Evolutionary conservation across 495 filamentous ascomycete genomes (phyloP).

Genomic region (Astrothelium subdiscretum): DNA sequence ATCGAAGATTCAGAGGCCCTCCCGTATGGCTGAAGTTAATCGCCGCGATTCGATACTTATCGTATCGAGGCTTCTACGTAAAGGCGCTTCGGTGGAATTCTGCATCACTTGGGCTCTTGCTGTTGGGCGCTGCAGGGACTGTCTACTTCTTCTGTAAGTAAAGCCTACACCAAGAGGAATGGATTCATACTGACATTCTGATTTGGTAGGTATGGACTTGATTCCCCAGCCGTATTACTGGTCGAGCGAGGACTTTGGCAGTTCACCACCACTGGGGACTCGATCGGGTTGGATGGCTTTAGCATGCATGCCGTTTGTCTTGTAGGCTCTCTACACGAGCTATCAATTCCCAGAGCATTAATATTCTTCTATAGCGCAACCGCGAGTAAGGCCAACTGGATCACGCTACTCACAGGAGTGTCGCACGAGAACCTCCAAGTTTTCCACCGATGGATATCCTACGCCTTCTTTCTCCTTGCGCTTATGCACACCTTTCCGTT

Average conservation of each 20-base stretch:
- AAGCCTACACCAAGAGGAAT: not conserved
- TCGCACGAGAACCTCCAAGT: conserved; percentile 20
- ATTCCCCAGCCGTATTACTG: conserved; percentile 47
- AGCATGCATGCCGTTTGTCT: conserved; percentile 20
- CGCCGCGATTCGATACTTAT: conserved; percentile 27
- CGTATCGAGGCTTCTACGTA: conserved; percentile 34
- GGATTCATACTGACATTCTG: not conserved
- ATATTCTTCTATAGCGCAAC: conserved; percentile 8
- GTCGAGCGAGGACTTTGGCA: conserved; percentile 34
- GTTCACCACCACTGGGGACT: conserved; percentile 22
- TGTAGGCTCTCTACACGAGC: conserved; percentile 1
- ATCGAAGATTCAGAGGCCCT: not conserved
- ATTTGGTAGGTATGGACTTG: conserved; percentile 31
- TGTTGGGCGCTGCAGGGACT: conserved; percentile 31
- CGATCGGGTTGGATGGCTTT: conserved; percentile 20
- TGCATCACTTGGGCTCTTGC: conserved; percentile 33
- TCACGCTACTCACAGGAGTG: conserved; percentile 18
- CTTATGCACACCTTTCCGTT: conserved; percentile 24
- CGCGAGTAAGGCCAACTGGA: conserved; percentile 18
- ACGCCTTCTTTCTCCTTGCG: conserved; percentile 20
- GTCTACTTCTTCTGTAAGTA: conserved; percentile 35
- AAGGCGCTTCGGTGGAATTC: conserved; percentile 28
- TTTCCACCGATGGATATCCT: conserved; percentile 22
- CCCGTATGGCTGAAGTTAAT: conserved; percentile 20
- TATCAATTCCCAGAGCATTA: not conserved